Conservation (phyloP, 768 basidiomycete genomes). For the Strobilomyces dryophilus region DNA sequence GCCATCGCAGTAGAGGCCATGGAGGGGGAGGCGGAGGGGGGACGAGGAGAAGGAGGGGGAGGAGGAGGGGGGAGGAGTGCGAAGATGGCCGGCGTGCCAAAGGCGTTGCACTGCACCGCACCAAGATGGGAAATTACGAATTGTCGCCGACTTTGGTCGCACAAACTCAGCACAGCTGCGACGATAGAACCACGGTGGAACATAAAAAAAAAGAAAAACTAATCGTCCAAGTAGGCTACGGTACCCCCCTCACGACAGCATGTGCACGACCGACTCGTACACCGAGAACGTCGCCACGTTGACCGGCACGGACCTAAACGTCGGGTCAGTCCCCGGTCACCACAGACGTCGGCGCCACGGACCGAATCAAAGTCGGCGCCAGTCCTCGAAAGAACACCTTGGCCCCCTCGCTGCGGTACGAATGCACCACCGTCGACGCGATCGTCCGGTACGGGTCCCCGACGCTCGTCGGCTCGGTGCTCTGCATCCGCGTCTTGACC, state of each 20-base stretch:
- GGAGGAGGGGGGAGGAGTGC: constrained; percentile 13
- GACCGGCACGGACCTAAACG: constrained; percentile 69
- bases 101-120: constrained; percentile 26
- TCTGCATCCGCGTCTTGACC: constrained; percentile 86
- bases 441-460: constrained; percentile 57
- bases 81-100: constrained; percentile 29
- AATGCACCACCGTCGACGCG: constrained; percentile 52
- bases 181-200: too few relatives aligned
- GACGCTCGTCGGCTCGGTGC: constrained; percentile 20
- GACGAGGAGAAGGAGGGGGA: background rate
- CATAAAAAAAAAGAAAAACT: background rate
- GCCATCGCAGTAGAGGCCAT: constrained; percentile 17
- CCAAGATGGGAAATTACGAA: constrained; percentile 32
- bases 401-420: constrained; percentile 61
- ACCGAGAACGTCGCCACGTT: constrained; percentile 79
- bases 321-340: background rate
- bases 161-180: constrained; percentile 29
- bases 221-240: background rate
- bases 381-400: constrained; percentile 75
- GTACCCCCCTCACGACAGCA: constrained; percentile 20
- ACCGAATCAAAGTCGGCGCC: constrained; percentile 78
- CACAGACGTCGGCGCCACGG: constrained; percentile 1
- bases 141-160: constrained; percentile 15
- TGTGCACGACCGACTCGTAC: constrained; percentile 58
- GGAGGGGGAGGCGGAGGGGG: background rate